Percentiles rank a stretch among this genome's conserved stretches.
Evolutionary conservation across 108 stramenopile genomes (phyloP).

Genomic region (Pseudonitzschia pungens): DNA sequence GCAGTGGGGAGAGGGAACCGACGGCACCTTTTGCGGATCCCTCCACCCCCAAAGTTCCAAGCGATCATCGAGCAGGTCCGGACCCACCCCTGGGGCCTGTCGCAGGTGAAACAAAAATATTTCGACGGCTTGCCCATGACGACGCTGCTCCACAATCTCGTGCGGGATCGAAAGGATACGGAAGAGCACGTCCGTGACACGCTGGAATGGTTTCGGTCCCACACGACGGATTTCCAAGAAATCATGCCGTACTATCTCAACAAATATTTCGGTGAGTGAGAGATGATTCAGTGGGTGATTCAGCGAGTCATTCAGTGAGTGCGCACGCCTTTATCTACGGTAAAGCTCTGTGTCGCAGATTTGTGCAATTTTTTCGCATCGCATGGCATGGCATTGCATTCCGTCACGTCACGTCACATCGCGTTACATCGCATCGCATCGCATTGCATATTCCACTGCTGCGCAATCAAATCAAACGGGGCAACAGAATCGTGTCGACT

Average conservation of each 20-base stretch:
- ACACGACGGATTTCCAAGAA: neutral
- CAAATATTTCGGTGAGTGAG: conserved; percentile 11
- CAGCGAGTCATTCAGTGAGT: neutral
- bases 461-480: too few relatives aligned
- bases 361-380: too few relatives aligned
- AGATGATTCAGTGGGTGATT: neutral
- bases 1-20: neutral
- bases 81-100: conserved; percentile 12
- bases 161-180: conserved; percentile 17
- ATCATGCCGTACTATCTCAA: conserved; percentile 17
- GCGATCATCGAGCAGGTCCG: conserved; percentile 3
- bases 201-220: conserved; percentile 5
- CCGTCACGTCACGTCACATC: too few relatives aligned
- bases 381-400: too few relatives aligned
- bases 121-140: conserved; percentile 18
- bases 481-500: too few relatives aligned
- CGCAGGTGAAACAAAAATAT: conserved; percentile 17
- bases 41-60: conserved; percentile 9
- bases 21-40: neutral
- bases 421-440: neutral
- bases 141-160: neutral
- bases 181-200: conserved; percentile 1
- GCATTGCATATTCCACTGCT: too few relatives aligned
- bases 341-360: too few relatives aligned
- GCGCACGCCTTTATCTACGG: too few relatives aligned